Conservation (phyloP, 352 stramenopile genomes). For the Hyaloperonospora brassicae region DNA sequence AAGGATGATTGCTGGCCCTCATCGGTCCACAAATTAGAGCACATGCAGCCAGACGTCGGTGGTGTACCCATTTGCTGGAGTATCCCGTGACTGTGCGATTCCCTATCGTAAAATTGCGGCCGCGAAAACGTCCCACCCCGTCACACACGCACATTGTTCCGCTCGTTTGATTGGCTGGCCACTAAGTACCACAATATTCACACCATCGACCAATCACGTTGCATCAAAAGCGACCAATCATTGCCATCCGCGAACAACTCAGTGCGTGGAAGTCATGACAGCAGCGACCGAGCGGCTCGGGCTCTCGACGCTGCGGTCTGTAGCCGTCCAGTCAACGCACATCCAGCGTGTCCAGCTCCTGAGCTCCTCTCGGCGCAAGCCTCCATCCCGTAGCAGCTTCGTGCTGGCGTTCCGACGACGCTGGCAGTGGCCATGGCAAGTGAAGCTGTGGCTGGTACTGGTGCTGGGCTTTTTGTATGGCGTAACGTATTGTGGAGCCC, state of each 20-base stretch:
- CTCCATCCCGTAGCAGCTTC: background rate
- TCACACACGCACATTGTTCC: too few species aligned
- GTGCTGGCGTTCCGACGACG: conserved; percentile 3
- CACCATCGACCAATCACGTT: background rate
- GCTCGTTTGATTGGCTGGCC: too few species aligned
- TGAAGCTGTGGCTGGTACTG: conserved; percentile 32
- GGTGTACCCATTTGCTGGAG: too few species aligned
- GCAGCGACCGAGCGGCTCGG: conserved; percentile 13
- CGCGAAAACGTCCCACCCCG: too few species aligned
- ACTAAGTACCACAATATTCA: too few species aligned
- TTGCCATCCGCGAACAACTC: too few species aligned
- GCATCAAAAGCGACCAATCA: background rate
- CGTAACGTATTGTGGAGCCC: conserved; percentile 7
- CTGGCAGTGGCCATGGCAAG: conserved; percentile 26
- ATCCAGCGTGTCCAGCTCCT: conserved; percentile 35
- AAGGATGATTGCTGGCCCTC: too few species aligned
- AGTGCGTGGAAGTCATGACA: conserved; percentile 9
- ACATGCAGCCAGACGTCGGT: too few species aligned
- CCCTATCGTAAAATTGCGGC: too few species aligned
- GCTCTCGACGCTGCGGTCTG: conserved; percentile 35
- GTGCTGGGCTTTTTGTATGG: conserved; percentile 22
- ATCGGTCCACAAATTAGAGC: too few species aligned
- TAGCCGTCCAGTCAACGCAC: conserved; percentile 43
- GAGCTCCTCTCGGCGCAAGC: background rate
- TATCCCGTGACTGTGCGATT: too few species aligned